phyloP scores from a whole-genome alignment of 2,329 filamentous ascomycete species.

The Ophiognomonia clavigignenti-juglandacearum region DNA sequence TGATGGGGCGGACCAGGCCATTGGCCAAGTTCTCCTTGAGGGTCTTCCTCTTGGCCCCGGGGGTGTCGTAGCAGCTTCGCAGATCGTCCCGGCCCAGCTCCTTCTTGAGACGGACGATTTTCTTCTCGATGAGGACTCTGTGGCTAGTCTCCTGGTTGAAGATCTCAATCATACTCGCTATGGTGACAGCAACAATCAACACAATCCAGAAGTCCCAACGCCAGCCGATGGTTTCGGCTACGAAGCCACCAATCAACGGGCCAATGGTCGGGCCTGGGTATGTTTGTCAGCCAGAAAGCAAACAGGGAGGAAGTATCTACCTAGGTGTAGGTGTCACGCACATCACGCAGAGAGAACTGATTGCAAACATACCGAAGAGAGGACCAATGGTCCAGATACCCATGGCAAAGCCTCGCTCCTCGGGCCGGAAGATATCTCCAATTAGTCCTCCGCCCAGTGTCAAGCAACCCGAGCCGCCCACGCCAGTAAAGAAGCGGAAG shows the following conservation, averaged over 20 bases:
- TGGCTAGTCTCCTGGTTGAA: constrained; percentile 44
- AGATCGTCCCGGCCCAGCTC: constrained; percentile 41
- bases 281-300: not conserved
- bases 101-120: constrained; percentile 37
- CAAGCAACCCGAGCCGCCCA: constrained; percentile 51
- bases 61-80: constrained; percentile 40
- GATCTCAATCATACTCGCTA: constrained; percentile 32
- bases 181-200: constrained; percentile 37
- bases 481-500: constrained; percentile 55
- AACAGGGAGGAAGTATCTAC: too few species aligned
- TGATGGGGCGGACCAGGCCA: constrained; percentile 18
- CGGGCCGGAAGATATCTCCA: constrained; percentile 46
- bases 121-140: constrained; percentile 45
- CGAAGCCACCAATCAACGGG: constrained; percentile 44
- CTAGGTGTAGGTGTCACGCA: too few species aligned
- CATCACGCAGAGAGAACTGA: too few species aligned
- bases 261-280: constrained; percentile 36
- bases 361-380: constrained; percentile 32
- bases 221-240: constrained; percentile 45
- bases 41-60: constrained; percentile 19
- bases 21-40: constrained; percentile 25
- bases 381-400: constrained; percentile 45
- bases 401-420: constrained; percentile 42
- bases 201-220: constrained; percentile 50
- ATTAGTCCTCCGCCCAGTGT: constrained; percentile 52